phyloP scores from a whole-genome alignment of 2,329 filamentous ascomycete genomes.

The Phialophora macrospora region DNA sequence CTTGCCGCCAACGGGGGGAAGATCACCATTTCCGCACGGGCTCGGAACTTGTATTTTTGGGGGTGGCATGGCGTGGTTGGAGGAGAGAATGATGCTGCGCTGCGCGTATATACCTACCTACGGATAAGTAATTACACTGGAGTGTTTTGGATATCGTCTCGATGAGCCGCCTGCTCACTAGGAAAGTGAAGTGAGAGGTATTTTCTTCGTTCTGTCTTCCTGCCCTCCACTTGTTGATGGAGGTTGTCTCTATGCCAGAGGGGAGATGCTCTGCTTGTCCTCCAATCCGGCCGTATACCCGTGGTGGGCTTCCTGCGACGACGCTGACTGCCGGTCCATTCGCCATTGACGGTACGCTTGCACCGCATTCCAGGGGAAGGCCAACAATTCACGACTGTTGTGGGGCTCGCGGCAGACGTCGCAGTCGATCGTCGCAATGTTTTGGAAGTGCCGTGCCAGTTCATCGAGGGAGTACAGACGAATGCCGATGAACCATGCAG shows the following conservation, averaged over 20 bases:
- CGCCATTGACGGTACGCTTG: conserved; percentile 12
- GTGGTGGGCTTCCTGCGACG: neutral
- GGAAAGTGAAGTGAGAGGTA: neutral
- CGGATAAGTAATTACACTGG: neutral
- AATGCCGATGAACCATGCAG: conserved; percentile 9
- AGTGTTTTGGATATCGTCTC: neutral
- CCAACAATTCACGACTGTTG: conserved; percentile 10
- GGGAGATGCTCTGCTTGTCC: neutral
- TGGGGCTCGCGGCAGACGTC: conserved; percentile 10
- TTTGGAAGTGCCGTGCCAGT: conserved; percentile 9
- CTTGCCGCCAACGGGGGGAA: too few relatives aligned
- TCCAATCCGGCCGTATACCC: neutral
- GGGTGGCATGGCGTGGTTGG: too few relatives aligned
- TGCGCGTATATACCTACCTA: too few relatives aligned
- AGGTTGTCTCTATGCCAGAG: neutral
- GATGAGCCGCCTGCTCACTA: neutral
- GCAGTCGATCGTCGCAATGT: conserved; percentile 3
- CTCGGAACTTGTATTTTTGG: too few relatives aligned
- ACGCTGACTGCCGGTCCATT: neutral
- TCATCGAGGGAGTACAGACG: conserved; percentile 14
- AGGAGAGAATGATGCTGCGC: too few relatives aligned
- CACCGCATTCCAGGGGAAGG: conserved; percentile 16
- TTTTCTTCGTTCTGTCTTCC: neutral
- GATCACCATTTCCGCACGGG: too few relatives aligned
- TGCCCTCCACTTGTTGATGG: neutral